These are phyloP conservation scores for Colletotrichum agaves DNA, from an alignment of 2,329 filamentous ascomycete species.

Conservation along the genomic window DNA sequence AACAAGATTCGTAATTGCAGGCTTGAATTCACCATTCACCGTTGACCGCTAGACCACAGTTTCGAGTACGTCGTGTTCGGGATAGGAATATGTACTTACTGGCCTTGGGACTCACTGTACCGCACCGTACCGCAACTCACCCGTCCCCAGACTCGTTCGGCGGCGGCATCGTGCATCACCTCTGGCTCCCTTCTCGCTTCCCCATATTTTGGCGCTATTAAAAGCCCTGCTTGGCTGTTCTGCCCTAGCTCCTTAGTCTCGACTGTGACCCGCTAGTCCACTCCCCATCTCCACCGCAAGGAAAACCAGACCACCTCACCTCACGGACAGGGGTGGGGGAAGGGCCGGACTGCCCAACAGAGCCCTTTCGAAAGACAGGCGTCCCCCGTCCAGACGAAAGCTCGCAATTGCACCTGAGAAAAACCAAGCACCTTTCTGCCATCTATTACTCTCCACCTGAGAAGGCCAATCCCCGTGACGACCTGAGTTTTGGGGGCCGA, in stretches of 20 bases:
- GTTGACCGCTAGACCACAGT: slow-evolving; percentile 10
- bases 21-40: slow-evolving; percentile 30
- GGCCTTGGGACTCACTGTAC: too few species aligned
- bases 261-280: slow-evolving; percentile 12
- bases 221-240: slow-evolving; percentile 29
- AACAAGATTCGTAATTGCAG: slow-evolving; percentile 32
- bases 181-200: slow-evolving; percentile 24
- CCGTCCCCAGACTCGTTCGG: slow-evolving; percentile 29
- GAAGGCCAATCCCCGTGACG: slow-evolving; percentile 11
- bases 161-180: slow-evolving; percentile 34
- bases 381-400: slow-evolving; percentile 24
- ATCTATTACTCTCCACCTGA: neutral
- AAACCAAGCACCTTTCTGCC: neutral
- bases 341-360: slow-evolving; percentile 26
- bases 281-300: slow-evolving; percentile 22
- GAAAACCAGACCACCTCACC: slow-evolving; percentile 7
- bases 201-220: slow-evolving; percentile 34
- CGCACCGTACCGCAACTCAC: neutral
- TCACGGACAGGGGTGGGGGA: slow-evolving; percentile 25
- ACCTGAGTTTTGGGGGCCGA: neutral
- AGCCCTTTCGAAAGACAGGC: slow-evolving; percentile 29
- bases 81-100: too few species aligned
- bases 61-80: too few species aligned
- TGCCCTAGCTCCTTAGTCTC: slow-evolving; percentile 20
- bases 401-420: slow-evolving; percentile 11